Evolutionary conservation across 345 rosid genomes (phyloP), one percentile per base, ranked within the genome.

Genomic region (Citrus maxima): DNA sequence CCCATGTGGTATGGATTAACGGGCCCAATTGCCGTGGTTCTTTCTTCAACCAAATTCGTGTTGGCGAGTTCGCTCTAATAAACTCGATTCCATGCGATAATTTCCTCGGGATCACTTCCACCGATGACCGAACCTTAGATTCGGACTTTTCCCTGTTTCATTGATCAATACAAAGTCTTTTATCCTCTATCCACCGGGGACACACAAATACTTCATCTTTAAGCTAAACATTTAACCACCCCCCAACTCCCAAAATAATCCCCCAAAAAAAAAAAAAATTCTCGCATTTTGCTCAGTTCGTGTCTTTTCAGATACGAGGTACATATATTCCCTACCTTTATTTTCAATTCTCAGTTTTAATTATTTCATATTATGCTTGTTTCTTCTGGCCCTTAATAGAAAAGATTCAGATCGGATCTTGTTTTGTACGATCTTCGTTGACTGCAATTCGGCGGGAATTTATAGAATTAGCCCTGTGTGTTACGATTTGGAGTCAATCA

Each of bases 241-340:
- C 1, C 51, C 51, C 34, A 32, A 4, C 51, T 13, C 16, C 51
- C n/a, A n/a, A n/a, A n/a, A n/a, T n/a, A n/a, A n/a, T n/a, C 51
- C 27, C 27, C 27, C 27, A 25, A 25, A 25, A 25, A 3, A 42
- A 12, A 42, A 22, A 49, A 27, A 18, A 70, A 14, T 1, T 27
- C 40, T 58, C 67, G 38, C 54, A 12, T 56, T 56, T 46, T 21
- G 3, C 80, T 25, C 67, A 10, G 30, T 67, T 27, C 74, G 40
- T 77, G 67, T 77, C 73, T 38, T 27, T 40, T 40, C 55, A 59
- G 74, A 69, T 68, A 77, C 67, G 80, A 68, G 80, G 80, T 77
- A 69, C 60, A 10, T 1, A 0, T 12, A 2, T 27, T 14, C 35
- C 7, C 72, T 34, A 32, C 51, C 7, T 51, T 66, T 22, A 5